A percentile compares a stretch with the other conserved stretches of the same genome.
Evolutionary conservation across 371 early-diverging fungal genomes (phyloP).

Genomic region (Apophysomyces trapeziformis): DNA sequence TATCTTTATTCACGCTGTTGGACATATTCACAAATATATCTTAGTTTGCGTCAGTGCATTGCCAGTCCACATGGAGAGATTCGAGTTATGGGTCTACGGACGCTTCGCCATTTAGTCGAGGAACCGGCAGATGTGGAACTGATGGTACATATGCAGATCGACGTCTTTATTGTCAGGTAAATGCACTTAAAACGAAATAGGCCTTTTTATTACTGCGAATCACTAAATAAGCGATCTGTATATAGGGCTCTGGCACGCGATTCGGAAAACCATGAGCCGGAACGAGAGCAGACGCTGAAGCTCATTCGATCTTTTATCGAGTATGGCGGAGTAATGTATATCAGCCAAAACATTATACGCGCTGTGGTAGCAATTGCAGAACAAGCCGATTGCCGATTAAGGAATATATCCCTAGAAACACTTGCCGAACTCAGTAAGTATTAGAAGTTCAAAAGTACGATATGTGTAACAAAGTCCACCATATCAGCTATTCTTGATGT

Average conservation of each 20-base stretch:
- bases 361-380: conserved; percentile 80
- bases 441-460: background rate
- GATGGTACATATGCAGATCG: conserved; percentile 60
- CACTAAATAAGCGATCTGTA: background rate
- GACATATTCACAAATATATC: background rate
- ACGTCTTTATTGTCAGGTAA: conserved; percentile 70
- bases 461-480: background rate
- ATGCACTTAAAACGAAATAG: background rate
- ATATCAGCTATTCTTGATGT: conserved; percentile 57
- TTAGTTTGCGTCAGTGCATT: conserved; percentile 59
- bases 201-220: background rate
- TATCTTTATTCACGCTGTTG: background rate
- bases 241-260: conserved; percentile 67
- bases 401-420: conserved; percentile 77
- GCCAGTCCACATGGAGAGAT: conserved; percentile 58
- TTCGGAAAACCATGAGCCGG: conserved; percentile 64
- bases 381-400: conserved; percentile 74
- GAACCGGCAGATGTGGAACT: conserved; percentile 42
- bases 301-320: conserved; percentile 74
- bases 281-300: conserved; percentile 78
- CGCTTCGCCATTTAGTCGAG: conserved; percentile 59
- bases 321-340: conserved; percentile 59
- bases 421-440: conserved; percentile 76
- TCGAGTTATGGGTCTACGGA: conserved; percentile 57
- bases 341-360: conserved; percentile 72